Evolutionary conservation across 2,329 filamentous ascomycete species (phyloP).

Genomic region (Ascochyta pisi): DNA sequence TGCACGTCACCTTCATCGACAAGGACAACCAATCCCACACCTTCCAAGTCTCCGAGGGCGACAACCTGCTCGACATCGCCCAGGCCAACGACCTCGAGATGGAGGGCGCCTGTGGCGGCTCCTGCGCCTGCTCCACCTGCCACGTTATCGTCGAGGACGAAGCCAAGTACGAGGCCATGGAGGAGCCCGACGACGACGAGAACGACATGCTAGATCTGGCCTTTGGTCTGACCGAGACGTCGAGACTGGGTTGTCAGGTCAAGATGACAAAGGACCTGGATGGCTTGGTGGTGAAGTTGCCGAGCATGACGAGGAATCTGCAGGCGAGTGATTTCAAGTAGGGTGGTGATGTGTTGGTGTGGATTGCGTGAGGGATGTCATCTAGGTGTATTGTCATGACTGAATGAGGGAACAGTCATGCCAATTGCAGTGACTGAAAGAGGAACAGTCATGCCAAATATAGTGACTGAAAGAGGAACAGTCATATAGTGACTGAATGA

Average conservation of each 20-base stretch:
- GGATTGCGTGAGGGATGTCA: too few species aligned
- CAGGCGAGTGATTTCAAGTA: slow-evolving; percentile 87
- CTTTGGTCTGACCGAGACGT: slow-evolving; percentile 88
- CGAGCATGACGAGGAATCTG: slow-evolving; percentile 92
- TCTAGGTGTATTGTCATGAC: too few species aligned
- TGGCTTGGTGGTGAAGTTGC: slow-evolving; percentile 82
- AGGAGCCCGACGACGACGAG: slow-evolving; percentile 57
- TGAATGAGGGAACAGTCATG: too few species aligned
- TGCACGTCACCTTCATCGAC: slow-evolving; percentile 90
- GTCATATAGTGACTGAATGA: too few species aligned
- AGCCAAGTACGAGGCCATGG: slow-evolving; percentile 76
- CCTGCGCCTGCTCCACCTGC: slow-evolving; percentile 91
- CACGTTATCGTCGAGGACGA: slow-evolving; percentile 84
- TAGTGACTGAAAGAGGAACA: too few species aligned
- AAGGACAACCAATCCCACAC: slow-evolving; percentile 81
- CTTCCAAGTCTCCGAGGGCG: slow-evolving; percentile 81
- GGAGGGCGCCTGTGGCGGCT: slow-evolving; percentile 96
- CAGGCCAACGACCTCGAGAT: slow-evolving; percentile 96
- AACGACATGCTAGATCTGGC: slow-evolving; percentile 73
- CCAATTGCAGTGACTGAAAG: too few species aligned
- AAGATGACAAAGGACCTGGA: slow-evolving; percentile 90
- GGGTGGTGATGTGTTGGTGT: neutral
- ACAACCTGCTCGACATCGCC: slow-evolving; percentile 94
- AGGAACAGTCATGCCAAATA: too few species aligned
- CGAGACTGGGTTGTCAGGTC: slow-evolving; percentile 85